Percentiles rank a stretch among this genome's conserved stretches.
phyloP scores from a whole-genome alignment of 352 stramenopile genomes.

The Pythium phragmitis region DNA sequence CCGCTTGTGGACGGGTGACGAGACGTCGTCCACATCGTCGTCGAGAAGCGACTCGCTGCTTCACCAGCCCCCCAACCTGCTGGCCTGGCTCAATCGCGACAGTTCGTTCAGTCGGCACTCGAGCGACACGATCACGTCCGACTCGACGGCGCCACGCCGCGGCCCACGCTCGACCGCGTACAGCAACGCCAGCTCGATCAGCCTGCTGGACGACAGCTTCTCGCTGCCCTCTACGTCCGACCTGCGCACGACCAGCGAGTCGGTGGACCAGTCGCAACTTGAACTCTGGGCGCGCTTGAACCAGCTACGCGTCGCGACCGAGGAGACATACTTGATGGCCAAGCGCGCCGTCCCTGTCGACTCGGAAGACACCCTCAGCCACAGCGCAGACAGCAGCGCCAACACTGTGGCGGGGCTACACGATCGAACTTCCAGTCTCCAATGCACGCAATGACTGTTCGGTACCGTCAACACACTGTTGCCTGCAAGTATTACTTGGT shows the following conservation, averaged over 20 bases:
- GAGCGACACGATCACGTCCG: conserved; percentile 7
- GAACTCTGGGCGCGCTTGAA: background rate
- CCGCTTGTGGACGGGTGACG: background rate
- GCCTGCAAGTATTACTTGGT: too few species aligned
- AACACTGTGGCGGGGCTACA: too few species aligned
- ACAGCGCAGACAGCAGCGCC: too few species aligned
- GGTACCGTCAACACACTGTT: too few species aligned
- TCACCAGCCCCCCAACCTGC: background rate
- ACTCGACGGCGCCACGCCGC: background rate
- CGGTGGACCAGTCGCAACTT: background rate
- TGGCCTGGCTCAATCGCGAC: background rate
- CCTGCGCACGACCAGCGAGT: too few species aligned
- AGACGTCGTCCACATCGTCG: background rate
- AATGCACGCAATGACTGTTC: too few species aligned
- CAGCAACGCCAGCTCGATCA: background rate
- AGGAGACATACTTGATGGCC: background rate
- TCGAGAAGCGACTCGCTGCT: too few species aligned
- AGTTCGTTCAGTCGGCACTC: background rate
- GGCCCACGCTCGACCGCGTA: background rate
- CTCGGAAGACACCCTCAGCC: too few species aligned
- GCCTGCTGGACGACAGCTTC: background rate
- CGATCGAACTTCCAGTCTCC: too few species aligned
- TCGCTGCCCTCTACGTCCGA: background rate
- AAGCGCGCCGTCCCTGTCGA: background rate
- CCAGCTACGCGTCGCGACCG: background rate